phyloP scores from a whole-genome alignment of 371 early-diverging fungal genomes.

The Zopfochytrium polystomum region DNA sequence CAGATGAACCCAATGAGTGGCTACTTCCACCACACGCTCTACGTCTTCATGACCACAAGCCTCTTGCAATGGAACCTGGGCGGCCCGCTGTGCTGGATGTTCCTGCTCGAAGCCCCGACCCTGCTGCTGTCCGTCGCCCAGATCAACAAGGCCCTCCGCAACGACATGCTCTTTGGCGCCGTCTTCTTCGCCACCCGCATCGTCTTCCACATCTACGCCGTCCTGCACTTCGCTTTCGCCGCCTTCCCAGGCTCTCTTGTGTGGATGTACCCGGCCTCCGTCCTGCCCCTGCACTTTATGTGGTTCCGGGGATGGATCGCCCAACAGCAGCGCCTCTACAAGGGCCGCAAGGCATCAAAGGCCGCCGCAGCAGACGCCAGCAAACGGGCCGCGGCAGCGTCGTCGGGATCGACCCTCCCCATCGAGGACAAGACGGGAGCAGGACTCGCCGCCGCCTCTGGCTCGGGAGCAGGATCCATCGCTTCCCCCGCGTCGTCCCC shows the following conservation, averaged over 20 bases:
- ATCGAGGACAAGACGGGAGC: too few species aligned
- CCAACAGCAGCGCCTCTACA: slow-evolving; percentile 16
- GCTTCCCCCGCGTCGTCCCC: neutral
- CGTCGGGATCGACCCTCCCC: too few species aligned
- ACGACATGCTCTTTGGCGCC: slow-evolving; percentile 45
- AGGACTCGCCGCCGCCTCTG: too few species aligned
- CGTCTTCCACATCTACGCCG: slow-evolving; percentile 34
- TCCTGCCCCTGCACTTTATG: slow-evolving; percentile 28
- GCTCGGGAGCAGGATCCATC: too few species aligned
- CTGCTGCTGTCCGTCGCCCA: slow-evolving; percentile 45
- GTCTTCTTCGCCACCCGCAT: slow-evolving; percentile 50
- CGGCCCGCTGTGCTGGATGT: slow-evolving; percentile 38
- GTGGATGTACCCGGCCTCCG: slow-evolving; percentile 15
- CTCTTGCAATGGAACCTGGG: slow-evolving; percentile 26
- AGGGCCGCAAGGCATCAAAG: too few species aligned
- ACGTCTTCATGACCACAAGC: slow-evolving; percentile 31
- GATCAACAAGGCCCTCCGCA: slow-evolving; percentile 37
- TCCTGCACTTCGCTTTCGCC: slow-evolving; percentile 6
- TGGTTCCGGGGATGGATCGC: slow-evolving; percentile 30
- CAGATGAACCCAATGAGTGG: slow-evolving; percentile 39
- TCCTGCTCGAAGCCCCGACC: slow-evolving; percentile 51
- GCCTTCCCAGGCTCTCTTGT: slow-evolving; percentile 12
- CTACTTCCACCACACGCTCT: slow-evolving; percentile 50
- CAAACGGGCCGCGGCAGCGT: too few species aligned
- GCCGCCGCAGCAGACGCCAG: too few species aligned